A percentile compares a stretch with the other conserved stretches of the same genome.
Conservation (phyloP, 2,329 filamentous ascomycete genomes). For the Rhinocladiella mackenziei region DNA sequence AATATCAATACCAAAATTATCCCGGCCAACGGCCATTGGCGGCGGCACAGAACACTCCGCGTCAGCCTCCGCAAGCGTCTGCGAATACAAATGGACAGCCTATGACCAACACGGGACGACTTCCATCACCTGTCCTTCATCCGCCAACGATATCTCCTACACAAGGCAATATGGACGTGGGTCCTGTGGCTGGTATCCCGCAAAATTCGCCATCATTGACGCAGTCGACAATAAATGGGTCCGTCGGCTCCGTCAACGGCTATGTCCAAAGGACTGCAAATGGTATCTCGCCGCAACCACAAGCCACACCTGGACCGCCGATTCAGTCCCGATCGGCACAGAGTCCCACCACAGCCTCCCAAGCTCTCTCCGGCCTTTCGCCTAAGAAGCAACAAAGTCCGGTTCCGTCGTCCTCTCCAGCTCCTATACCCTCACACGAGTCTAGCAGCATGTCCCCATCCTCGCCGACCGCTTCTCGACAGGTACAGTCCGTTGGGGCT, state of each 20-base stretch:
- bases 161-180: conserved; percentile 48
- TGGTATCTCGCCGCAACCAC: conserved; percentile 39
- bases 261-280: conserved; percentile 30
- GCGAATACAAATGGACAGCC: conserved; percentile 16
- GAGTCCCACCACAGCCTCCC: conserved; percentile 28
- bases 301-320: conserved; percentile 16
- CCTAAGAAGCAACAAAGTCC: conserved; percentile 41
- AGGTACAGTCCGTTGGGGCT: not conserved
- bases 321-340: conserved; percentile 5
- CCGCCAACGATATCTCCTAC: conserved; percentile 48
- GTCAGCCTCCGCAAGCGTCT: conserved; percentile 42
- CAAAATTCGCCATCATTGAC: conserved; percentile 30
- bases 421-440: conserved; percentile 32
- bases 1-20: conserved; percentile 28
- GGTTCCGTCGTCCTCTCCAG: conserved; percentile 35
- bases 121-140: conserved; percentile 43
- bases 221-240: conserved; percentile 15
- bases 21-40: conserved; percentile 34
- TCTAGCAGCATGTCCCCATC: conserved; percentile 14
- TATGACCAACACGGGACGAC: conserved; percentile 28
- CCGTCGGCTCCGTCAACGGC: conserved; percentile 28
- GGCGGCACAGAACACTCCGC: conserved; percentile 30
- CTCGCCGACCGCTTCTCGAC: not conserved
- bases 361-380: conserved; percentile 44
- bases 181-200: conserved; percentile 44